Evolutionary conservation across 2,329 filamentous ascomycete genomes (phyloP), one percentile per base, ranked within the genome.

Genomic region (Fusarium annulatum): DNA sequence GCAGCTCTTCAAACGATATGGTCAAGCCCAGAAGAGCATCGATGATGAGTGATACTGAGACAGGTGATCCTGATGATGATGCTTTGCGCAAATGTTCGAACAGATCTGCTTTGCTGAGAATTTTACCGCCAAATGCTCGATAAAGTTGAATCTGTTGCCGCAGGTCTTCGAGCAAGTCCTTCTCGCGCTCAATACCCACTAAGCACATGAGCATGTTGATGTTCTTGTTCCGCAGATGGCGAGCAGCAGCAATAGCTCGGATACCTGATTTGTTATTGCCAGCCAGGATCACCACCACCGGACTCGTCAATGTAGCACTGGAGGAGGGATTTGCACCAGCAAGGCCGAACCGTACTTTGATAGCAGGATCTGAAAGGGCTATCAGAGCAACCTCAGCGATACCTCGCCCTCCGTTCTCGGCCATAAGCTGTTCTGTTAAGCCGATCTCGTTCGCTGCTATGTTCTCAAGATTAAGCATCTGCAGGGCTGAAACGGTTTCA

Each of bases 231-330:
- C 94, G 91, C 14, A 98, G 88, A 80, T 98, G 95, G 9, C 96
- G 90, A 34, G 92, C 95, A 8, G 95, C 95, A 19, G 94, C 93
- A 60, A 98, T 88, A 7, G 95, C 94, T 66, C 96, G 89, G 42
- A 94, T 92, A 43, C 96, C 95, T 2, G 92, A 95, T 74, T 94
- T 94, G 82, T 97, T 96, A 81, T 98, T 98, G n/a, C 96, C 96
- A 1, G 94, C 95, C n/a, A 98, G 87, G 11, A 98, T 90, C 28
- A 97, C 90, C 38, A 90, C 84, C 1, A 86, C 85, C 9, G 82
- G 81, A 48, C 77, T 81, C 68, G 67, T 80, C 45, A 79, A 64
- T 41, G 75, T 76, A 14, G 78, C 74, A 23, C 81, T 79, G 26
- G 78, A 75, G 12, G 79, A 78, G 3, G 78, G 75, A 48, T 78